Evolutionary conservation across 2,329 filamentous ascomycete species (phyloP), one percentile per base, ranked within the genome.

Genomic region (Dendryphion nanum): DNA sequence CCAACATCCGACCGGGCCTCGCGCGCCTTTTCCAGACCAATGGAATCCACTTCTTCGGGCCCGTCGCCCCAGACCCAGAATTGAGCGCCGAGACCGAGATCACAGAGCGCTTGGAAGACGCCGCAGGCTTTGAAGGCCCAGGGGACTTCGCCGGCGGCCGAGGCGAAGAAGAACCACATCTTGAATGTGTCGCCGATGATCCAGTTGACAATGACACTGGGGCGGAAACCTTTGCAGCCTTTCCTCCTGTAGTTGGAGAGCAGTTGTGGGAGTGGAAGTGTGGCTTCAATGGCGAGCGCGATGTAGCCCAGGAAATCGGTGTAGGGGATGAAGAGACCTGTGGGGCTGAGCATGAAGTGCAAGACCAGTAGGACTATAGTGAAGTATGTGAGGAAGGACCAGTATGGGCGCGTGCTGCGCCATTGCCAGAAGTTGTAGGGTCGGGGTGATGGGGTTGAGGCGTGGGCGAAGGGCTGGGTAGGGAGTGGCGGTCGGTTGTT

Each of bases 401-500:
- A 94, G 69, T 91, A 90, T 70, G 85, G 85, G 53, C 81, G 82
- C 5, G 81, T 75, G 15, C 78, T 79, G 40, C 81, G 76, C 87
- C 87, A 91, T 64, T 87, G 85, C 87, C 87, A 91, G 63, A 91
- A 91, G 55, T 82, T 78, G 59, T 82, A 90, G 1, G 86, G 86
- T 17, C 86, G 73, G 44, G 71, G 73, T 56, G 47, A 61, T 41
- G 57, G 68, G 45, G 73, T 69, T 26, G 72, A 61, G 6, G 70
- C 57, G 16, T 75, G 77, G 2, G 77, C 72, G 61, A 90, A 89
- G 10, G 86, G 86, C 29, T 67, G 59, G 51, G 64, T 59, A 26
- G 68, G 59, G 8, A 67, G 51, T 4, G 64, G 49, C 2, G 71
- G 75, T 28, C 79, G 73, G 55, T 83, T 71, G 33, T 75, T 70